Percentiles rank a stretch among this genome's conserved stretches.
These are phyloP conservation scores for Mimosa pudica DNA, from an alignment of 306 rosid genomes.

Conservation along the genomic window DNA sequence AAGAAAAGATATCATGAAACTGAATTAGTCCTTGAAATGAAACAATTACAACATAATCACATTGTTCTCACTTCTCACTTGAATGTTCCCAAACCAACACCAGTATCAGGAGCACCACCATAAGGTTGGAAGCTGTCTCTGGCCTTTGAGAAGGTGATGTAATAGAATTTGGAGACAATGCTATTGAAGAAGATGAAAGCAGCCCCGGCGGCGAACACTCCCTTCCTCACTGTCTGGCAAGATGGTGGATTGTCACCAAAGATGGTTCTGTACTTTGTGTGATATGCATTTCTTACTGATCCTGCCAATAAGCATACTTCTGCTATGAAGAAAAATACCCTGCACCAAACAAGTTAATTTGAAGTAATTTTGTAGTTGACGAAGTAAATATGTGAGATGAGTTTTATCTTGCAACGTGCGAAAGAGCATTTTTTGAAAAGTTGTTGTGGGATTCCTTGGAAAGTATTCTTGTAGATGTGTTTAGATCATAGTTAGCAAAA, in stretches of 20 bases:
- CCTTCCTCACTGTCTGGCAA: conserved; percentile 63
- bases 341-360: not conserved
- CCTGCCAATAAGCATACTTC: conserved; percentile 58
- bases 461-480: not conserved
- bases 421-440: no score
- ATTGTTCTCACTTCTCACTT: conserved; percentile 35
- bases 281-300: conserved; percentile 65
- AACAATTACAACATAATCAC: not conserved
- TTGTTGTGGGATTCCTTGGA: no score
- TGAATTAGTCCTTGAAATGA: conserved; percentile 22
- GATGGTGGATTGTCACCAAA: conserved; percentile 39
- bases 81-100: conserved; percentile 67
- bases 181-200: conserved; percentile 59
- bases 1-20: conserved; percentile 22
- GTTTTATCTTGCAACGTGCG: no score
- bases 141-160: conserved; percentile 59
- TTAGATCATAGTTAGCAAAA: not conserved
- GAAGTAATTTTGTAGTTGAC: no score
- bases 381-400: no score
- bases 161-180: conserved; percentile 58
- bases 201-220: conserved; percentile 69
- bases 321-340: conserved; percentile 23
- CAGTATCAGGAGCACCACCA: conserved; percentile 43
- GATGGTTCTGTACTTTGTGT: conserved; percentile 61
- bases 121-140: conserved; percentile 60